phyloP scores from a whole-genome alignment of 177 flowering plant genomes.

The Telopea speciosissima region DNA sequence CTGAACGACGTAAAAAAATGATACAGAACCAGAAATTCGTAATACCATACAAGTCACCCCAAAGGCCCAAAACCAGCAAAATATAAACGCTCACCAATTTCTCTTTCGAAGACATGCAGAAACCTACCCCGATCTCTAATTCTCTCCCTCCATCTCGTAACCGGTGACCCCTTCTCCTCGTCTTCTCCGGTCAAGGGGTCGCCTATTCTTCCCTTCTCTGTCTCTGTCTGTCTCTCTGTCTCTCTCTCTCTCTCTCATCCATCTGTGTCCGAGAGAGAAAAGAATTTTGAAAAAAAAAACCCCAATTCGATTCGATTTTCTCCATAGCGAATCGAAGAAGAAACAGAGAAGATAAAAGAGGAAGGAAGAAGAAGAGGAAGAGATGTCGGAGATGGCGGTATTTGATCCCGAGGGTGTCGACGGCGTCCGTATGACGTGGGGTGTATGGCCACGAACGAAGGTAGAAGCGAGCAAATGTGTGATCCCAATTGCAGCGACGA shows the following conservation, averaged over 20 bases:
- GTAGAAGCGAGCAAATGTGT: conserved; percentile 91
- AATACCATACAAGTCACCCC: no score
- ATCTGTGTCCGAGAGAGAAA: not conserved
- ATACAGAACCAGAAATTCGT: no score
- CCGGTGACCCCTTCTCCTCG: not conserved
- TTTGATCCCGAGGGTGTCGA: conserved; percentile 73
- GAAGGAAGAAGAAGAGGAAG: not conserved
- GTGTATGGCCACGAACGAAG: conserved; percentile 81
- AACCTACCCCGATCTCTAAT: not conserved
- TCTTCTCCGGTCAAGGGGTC: conserved; percentile 4
- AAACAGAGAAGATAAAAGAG: no score
- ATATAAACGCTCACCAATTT: no score
- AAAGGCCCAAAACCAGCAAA: no score
- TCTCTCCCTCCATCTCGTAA: not conserved
- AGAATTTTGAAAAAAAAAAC: not conserved
- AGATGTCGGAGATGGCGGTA: conserved; percentile 55
- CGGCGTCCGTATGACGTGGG: conserved; percentile 96
- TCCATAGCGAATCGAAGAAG: no score
- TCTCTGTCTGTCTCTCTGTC: no score
- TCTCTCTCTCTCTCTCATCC: no score
- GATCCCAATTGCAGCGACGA: conserved; percentile 77
- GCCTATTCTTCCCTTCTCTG: not conserved
- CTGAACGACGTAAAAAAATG: no score
- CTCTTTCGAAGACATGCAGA: no score
- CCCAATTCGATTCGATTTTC: not conserved